Conservation (phyloP, 768 basidiomycete species). For the Pisolithus marmoratus region DNA sequence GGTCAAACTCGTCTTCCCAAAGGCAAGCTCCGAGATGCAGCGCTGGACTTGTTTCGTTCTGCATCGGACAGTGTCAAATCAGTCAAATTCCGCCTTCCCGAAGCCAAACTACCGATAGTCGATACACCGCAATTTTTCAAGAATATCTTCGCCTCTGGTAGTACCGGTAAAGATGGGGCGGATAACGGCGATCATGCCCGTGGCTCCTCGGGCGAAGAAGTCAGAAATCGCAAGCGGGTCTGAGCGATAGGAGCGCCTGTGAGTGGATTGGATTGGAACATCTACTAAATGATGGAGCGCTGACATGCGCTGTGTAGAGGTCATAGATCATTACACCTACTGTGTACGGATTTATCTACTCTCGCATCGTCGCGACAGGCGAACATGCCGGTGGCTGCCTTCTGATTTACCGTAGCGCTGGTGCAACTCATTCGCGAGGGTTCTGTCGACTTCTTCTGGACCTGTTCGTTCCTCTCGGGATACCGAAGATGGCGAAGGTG, state of each 20-base stretch:
- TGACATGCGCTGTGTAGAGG: constrained; percentile 32
- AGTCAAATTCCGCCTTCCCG: constrained; percentile 53
- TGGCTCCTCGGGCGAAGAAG: constrained; percentile 31
- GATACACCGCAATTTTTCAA: constrained; percentile 65
- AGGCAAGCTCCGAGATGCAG: no score
- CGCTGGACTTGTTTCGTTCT: constrained; percentile 53
- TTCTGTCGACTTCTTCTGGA: background rate
- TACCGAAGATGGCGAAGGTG: background rate
- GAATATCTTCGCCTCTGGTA: constrained; percentile 41
- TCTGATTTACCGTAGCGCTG: constrained; percentile 37
- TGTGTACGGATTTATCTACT: constrained; percentile 66
- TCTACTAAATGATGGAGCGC: no score
- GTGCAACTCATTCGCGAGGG: constrained; percentile 41
- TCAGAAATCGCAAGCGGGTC: constrained; percentile 35
- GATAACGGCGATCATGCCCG: constrained; percentile 2
- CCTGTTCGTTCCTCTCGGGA: background rate
- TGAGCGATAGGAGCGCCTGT: no score
- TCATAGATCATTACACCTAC: constrained; percentile 69
- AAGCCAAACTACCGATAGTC: constrained; percentile 52
- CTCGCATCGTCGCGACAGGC: constrained; percentile 63
- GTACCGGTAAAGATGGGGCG: constrained; percentile 29
- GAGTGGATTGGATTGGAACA: no score
- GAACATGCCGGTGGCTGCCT: constrained; percentile 58
- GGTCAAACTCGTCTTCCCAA: no score
- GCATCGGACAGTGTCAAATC: constrained; percentile 66